Evolutionary conservation across 2,329 filamentous ascomycete genomes (phyloP).

Genomic region (Pseudogymnoascus sp.): DNA sequence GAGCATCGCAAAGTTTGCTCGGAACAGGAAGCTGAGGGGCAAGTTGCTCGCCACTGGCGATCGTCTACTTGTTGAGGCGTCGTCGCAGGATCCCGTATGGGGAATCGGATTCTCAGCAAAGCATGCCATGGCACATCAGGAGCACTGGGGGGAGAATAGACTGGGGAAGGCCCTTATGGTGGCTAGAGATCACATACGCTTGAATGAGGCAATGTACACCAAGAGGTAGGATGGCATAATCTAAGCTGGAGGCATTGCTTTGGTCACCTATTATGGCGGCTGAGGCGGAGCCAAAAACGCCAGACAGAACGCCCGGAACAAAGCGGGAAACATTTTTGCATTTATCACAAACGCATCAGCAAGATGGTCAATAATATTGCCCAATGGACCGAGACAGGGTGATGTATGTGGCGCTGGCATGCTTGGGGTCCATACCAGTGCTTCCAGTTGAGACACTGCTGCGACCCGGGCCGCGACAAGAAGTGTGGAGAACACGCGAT

Average conservation of each 20-base stretch:
- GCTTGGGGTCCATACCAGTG: background rate
- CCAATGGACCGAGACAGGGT: background rate
- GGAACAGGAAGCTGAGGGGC: constrained; percentile 23
- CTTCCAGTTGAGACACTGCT: background rate
- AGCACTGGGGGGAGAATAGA: constrained; percentile 28
- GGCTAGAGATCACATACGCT: constrained; percentile 13
- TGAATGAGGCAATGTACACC: background rate
- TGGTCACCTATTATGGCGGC: background rate
- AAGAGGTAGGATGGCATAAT: background rate
- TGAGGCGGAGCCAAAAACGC: background rate
- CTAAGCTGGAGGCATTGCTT: background rate
- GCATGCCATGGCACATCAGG: constrained; percentile 22
- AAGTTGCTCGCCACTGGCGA: constrained; percentile 28
- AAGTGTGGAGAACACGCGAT: background rate
- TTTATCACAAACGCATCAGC: background rate
- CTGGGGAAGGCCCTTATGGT: constrained; percentile 27
- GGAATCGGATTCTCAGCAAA: constrained; percentile 28
- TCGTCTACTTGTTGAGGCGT: constrained; percentile 27
- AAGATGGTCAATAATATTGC: background rate
- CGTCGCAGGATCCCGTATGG: constrained; percentile 28
- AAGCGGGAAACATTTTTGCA: background rate
- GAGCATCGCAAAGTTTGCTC: constrained; percentile 29
- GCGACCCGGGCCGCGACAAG: background rate
- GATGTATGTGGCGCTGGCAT: background rate
- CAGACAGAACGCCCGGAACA: background rate